Evolutionary conservation across 148 eudicot species (phyloP), one percentile per base, ranked within the genome.

Genomic region (Diospyros lotus): DNA sequence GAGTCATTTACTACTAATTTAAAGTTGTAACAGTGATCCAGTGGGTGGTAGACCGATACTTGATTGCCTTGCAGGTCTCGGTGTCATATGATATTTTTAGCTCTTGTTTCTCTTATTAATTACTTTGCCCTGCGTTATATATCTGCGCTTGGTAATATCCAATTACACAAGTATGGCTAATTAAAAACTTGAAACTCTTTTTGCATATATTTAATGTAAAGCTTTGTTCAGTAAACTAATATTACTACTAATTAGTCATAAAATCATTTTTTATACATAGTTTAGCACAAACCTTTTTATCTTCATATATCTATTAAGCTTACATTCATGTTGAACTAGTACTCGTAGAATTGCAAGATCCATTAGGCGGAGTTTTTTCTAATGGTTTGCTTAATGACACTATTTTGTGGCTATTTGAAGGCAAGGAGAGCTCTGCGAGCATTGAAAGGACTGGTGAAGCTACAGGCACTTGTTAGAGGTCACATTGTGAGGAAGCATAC

Each of bases 381-480:
- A 46, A 6, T 48, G 52, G 4, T 67, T 3, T 44, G 38, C 10
- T 0, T 14, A 5, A 7, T 15, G 15, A 67, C 1, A 42, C 44
- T 8, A 54, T 67, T 44, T 6, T 9, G 1, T 2, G 12, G 28
- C 46, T 58, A 7, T 77, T 28, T 79, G 68, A 64, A 94, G 98
- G 88, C 98, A 40, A 94, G 93, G 79, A 92, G 88, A 76, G 98
- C 96, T 54, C 73, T 92, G 76, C 69, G 89, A 77, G 97, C 98
- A 54, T 69, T 94, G 60, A 94, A 88, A 81, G 93, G 88, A 15
- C 63, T 94, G 54, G 98, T 94, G 51, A 94, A 80, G 79, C 86
- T 94, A 38, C 98, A 94, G 68, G 98, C 97, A 28, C 86, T 86
- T 0, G 97, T 89, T 2, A 80, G 98, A 73, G 98, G 98, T 13